These are phyloP conservation scores for Arctostaphylos glauca DNA, from an alignment of 148 eudicot species.

Conservation along the genomic window DNA sequence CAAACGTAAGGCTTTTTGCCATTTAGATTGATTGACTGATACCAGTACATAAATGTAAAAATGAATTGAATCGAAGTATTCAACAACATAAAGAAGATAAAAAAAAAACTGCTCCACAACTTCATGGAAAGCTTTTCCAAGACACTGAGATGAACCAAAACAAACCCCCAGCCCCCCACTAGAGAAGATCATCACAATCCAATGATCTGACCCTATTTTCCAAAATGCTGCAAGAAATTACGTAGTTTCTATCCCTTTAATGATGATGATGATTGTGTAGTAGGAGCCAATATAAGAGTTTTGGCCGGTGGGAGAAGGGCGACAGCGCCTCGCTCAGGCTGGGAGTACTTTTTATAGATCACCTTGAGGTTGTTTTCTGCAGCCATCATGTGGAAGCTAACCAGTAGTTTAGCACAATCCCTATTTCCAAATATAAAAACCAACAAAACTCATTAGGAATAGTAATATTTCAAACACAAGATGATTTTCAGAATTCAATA, in stretches of 20 bases:
- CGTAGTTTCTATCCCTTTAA: not conserved
- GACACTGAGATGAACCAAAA: not conserved
- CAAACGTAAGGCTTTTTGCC: no score
- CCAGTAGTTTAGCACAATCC: constrained; percentile 72
- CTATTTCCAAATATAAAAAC: constrained; percentile 24
- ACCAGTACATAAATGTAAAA: not conserved
- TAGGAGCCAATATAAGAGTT: constrained; percentile 25
- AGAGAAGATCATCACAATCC: not conserved
- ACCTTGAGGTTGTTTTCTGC: constrained; percentile 51
- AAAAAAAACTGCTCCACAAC: not conserved
- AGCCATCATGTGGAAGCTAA: constrained; percentile 48
- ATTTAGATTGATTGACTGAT: no score
- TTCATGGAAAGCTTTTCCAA: not conserved
- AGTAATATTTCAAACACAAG: not conserved
- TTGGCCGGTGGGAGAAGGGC: constrained; percentile 60
- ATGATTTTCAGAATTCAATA: not conserved
- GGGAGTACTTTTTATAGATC: constrained; percentile 60
- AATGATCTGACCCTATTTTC: not conserved
- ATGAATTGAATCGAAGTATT: not conserved
- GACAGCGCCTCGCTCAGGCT: constrained; percentile 49
- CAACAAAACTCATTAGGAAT: not conserved
- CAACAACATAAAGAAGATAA: not conserved
- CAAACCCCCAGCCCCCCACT: not conserved
- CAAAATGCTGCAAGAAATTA: not conserved
- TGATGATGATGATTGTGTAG: not conserved